Evolutionary conservation across 108 stramenopile species (phyloP).

Genomic region (Discostella stelligeroides): DNA sequence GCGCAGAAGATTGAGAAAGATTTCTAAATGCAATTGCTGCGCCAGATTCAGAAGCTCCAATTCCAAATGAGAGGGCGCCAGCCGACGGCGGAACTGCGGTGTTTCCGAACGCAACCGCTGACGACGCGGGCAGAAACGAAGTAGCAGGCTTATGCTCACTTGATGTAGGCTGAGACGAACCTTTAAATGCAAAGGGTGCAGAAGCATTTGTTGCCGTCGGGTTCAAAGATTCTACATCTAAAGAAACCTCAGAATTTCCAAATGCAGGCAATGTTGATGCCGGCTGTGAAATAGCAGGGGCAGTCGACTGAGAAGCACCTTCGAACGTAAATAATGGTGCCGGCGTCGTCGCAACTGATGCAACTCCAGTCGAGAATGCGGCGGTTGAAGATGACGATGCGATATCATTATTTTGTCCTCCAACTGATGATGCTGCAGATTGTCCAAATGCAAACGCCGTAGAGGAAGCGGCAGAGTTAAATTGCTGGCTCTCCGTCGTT

Average conservation of each 20-base stretch:
- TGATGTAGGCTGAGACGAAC: no score
- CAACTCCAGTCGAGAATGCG: neutral
- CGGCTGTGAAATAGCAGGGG: neutral
- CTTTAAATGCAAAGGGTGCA: no score
- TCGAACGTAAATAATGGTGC: neutral
- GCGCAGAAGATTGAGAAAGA: neutral
- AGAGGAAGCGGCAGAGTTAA: neutral
- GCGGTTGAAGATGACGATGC: neutral
- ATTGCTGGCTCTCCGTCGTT: no score
- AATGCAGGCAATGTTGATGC: no score
- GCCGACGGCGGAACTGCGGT: no score
- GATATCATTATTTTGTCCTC: neutral
- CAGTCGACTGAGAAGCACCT: neutral
- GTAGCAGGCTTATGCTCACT: no score
- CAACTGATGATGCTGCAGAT: no score
- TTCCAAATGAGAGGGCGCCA: constrained; percentile 3
- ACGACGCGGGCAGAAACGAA: no score
- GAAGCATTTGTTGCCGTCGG: no score
- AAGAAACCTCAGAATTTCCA: no score
- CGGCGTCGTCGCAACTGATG: neutral
- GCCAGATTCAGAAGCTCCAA: neutral
- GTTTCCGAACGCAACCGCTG: no score
- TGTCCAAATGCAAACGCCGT: neutral
- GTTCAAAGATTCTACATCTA: no score
- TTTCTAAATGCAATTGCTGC: neutral